Conservation (phyloP, 768 basidiomycete genomes). For the Flagelloscypha sp. region DNA sequence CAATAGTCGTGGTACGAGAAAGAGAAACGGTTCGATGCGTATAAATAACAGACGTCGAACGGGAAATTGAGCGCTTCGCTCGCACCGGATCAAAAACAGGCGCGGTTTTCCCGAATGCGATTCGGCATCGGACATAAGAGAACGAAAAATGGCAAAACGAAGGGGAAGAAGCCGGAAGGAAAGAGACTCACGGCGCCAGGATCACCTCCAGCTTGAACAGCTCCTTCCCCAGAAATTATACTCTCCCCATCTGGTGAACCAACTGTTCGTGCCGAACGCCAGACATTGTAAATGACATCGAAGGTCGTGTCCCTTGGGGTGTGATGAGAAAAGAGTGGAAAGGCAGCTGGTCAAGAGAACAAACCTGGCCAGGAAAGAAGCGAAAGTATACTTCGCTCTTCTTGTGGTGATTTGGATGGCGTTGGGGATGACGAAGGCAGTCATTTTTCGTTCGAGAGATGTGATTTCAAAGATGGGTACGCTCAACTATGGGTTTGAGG, state of each 20-base stretch:
- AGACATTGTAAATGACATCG: slow-evolving; percentile 94
- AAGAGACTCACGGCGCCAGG: slow-evolving; percentile 14
- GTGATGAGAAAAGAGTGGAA: no score
- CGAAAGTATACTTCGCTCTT: slow-evolving; percentile 83
- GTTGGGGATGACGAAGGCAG: slow-evolving; percentile 95
- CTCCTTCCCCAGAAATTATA: slow-evolving; percentile 24
- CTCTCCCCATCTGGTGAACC: slow-evolving; percentile 27
- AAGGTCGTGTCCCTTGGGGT: slow-evolving; percentile 90
- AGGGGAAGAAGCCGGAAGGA: no score
- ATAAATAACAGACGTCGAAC: no score
- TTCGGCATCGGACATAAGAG: no score
- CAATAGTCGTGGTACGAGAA: no score
- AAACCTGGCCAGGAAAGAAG: slow-evolving; percentile 95
- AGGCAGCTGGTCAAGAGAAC: no score
- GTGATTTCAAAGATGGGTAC: slow-evolving; percentile 85
- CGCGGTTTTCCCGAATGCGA: no score
- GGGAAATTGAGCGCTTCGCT: no score
- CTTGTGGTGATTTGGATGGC: slow-evolving; percentile 86
- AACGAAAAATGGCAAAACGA: no score
- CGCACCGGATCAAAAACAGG: no score
- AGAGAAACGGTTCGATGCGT: no score
- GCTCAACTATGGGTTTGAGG: slow-evolving; percentile 46
- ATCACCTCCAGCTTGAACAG: slow-evolving; percentile 13
- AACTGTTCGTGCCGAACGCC: slow-evolving; percentile 85
- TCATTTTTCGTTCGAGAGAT: slow-evolving; percentile 92